Conservation (phyloP, 345 rosid genomes). For the Leavenworthia alabamica region DNA sequence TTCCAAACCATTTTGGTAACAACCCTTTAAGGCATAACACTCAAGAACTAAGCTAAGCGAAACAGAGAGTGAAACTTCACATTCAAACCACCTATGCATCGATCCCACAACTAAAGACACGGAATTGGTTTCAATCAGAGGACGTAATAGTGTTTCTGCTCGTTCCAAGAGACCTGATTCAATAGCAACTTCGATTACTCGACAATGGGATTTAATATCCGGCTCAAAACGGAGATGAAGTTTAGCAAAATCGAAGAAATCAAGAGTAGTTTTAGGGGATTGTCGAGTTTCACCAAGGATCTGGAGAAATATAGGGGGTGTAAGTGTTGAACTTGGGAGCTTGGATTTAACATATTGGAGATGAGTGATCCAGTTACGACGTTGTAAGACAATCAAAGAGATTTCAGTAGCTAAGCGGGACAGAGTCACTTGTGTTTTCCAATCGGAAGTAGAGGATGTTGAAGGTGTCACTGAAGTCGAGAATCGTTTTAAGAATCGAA, state of each 20-base stretch:
- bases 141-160: constrained; percentile 34
- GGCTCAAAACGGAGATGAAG: constrained; percentile 45
- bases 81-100: constrained; percentile 42
- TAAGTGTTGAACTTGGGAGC: constrained; percentile 39
- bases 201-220: constrained; percentile 49
- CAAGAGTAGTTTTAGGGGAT: constrained; percentile 38
- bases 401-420: constrained; percentile 40
- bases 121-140: constrained; percentile 37
- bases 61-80: constrained; percentile 26
- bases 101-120: constrained; percentile 30
- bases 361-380: constrained; percentile 41
- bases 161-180: constrained; percentile 31
- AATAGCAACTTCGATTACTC: constrained; percentile 29
- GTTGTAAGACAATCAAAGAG: constrained; percentile 54
- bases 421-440: constrained; percentile 47
- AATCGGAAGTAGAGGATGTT: constrained; percentile 27
- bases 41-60: constrained; percentile 43
- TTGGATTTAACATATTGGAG: constrained; percentile 33
- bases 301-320: constrained; percentile 43
- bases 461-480: constrained; percentile 32
- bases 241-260: constrained; percentile 55
- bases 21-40: constrained; percentile 37
- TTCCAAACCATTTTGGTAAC: constrained; percentile 39
- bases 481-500: constrained; percentile 26
- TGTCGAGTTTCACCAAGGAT: constrained; percentile 45